Conservation (phyloP, 108 stramenopile genomes). For the Skeletonema grethae region DNA sequence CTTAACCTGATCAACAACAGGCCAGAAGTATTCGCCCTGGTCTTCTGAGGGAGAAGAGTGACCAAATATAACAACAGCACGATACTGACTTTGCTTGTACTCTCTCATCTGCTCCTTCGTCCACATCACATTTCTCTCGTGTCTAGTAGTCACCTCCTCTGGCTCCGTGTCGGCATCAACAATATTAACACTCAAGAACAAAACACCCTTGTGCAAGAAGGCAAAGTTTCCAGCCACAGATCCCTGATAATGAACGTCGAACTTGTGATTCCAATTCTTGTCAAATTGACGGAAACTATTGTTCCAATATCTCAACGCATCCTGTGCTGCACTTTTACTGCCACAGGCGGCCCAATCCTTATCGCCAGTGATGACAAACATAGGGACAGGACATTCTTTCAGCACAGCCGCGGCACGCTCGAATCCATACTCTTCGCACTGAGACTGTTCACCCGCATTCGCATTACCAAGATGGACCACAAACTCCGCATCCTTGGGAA, state of each 20-base stretch:
- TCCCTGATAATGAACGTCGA: slow-evolving; percentile 45
- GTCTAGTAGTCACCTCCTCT: slow-evolving; percentile 48
- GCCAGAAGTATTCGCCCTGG: slow-evolving; percentile 64
- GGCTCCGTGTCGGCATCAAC: slow-evolving; percentile 53
- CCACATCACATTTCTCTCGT: slow-evolving; percentile 67
- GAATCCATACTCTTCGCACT: slow-evolving; percentile 60
- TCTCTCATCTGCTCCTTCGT: slow-evolving; percentile 50
- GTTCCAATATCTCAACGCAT: slow-evolving; percentile 58
- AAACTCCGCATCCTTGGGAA: slow-evolving; percentile 72
- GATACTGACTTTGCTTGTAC: slow-evolving; percentile 40
- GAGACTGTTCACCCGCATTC: slow-evolving; percentile 51
- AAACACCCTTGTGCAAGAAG: slow-evolving; percentile 64
- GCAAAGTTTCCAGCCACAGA: slow-evolving; percentile 64
- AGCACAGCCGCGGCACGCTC: slow-evolving; percentile 48
- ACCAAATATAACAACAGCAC: slow-evolving; percentile 72
- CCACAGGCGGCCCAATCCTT: slow-evolving; percentile 81
- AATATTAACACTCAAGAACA: slow-evolving; percentile 74
- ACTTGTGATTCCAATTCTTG: slow-evolving; percentile 37
- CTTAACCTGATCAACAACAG: slow-evolving; percentile 42
- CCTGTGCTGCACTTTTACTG: slow-evolving; percentile 10
- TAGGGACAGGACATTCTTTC: slow-evolving; percentile 55
- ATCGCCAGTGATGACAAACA: slow-evolving; percentile 73
- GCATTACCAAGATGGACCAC: slow-evolving; percentile 80
- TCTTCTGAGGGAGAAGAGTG: slow-evolving; percentile 62
- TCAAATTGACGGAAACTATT: slow-evolving; percentile 58